These are phyloP conservation scores for Bipolaris oryzae DNA, from an alignment of 2,329 filamentous ascomycete genomes.

Conservation along the genomic window DNA sequence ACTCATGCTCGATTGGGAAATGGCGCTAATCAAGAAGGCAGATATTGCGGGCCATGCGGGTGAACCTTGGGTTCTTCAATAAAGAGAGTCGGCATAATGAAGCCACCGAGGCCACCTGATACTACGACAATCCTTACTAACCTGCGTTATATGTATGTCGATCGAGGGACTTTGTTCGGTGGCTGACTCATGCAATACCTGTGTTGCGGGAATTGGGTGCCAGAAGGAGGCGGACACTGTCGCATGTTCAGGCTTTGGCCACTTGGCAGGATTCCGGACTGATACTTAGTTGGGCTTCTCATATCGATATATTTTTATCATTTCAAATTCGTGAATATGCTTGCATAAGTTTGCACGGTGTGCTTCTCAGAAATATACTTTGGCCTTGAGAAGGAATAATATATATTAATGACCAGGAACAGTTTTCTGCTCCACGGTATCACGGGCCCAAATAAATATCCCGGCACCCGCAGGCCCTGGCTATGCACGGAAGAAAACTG, in stretches of 20 bases:
- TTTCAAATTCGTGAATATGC: not conserved
- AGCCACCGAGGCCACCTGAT: not conserved
- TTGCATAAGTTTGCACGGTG: not conserved
- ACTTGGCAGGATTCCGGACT: not conserved
- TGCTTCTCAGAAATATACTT: not conserved
- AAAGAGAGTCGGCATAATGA: not conserved
- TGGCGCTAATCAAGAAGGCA: not conserved
- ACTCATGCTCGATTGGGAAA: not conserved
- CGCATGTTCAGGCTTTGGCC: not conserved
- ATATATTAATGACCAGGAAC: not conserved
- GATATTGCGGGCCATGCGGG: slow-evolving; percentile 9
- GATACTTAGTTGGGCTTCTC: not conserved
- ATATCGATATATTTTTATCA: not conserved
- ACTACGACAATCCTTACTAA: not conserved
- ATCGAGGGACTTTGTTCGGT: not conserved
- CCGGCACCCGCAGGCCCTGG: not conserved
- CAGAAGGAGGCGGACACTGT: not conserved
- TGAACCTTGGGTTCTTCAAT: slow-evolving; percentile 6
- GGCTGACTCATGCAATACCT: not conserved
- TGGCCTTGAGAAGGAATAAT: not conserved
- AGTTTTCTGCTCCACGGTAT: too few species aligned
- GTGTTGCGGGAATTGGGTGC: not conserved
- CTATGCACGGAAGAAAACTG: not conserved
- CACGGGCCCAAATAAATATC: too few species aligned
- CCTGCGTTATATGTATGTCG: not conserved